Conservation (phyloP, 129 eudicot species). For the Artemisia annua region DNA sequence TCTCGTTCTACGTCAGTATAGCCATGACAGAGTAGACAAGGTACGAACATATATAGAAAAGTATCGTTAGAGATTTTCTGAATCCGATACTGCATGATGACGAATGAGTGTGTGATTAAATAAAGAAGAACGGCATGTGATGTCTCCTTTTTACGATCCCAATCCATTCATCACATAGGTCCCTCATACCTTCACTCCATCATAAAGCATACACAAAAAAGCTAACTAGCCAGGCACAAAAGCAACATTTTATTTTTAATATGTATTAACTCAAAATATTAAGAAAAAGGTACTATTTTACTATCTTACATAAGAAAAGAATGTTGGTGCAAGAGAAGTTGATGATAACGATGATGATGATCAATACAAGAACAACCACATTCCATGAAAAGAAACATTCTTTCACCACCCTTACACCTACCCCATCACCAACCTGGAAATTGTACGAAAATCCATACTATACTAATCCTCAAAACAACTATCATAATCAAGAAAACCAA, state of each 20-base stretch:
- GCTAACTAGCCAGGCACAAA: slow-evolving; percentile 39
- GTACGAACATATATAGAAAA: too few species aligned
- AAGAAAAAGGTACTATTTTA: slow-evolving; percentile 15
- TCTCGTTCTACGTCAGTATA: too few species aligned
- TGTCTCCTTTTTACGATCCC: slow-evolving; percentile 42
- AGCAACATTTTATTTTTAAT: slow-evolving; percentile 22
- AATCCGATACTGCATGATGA: slow-evolving; percentile 21
- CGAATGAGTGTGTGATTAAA: slow-evolving; percentile 33
- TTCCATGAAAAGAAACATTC: slow-evolving; percentile 32
- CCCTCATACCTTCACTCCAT: slow-evolving; percentile 18
- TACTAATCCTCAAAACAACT: slow-evolving; percentile 35
- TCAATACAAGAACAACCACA: slow-evolving; percentile 47
- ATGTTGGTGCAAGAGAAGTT: slow-evolving; percentile 49
- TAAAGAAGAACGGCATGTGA: slow-evolving; percentile 57
- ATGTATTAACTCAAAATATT: slow-evolving; percentile 8
- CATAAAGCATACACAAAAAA: slow-evolving; percentile 1
- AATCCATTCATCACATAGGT: slow-evolving; percentile 31
- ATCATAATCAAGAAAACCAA: slow-evolving; percentile 25
- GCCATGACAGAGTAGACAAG: too few species aligned
- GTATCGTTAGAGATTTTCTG: too few species aligned
- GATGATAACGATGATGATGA: slow-evolving; percentile 55
- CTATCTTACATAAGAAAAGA: slow-evolving; percentile 32
- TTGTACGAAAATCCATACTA: slow-evolving; percentile 85
- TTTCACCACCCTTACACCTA: slow-evolving; percentile 32
- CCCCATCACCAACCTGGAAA: slow-evolving; percentile 83